Percentiles rank a stretch among this genome's conserved stretches.
Evolutionary conservation across 2,329 filamentous ascomycete species (phyloP).

Genomic region (Pseudocercospora musae): DNA sequence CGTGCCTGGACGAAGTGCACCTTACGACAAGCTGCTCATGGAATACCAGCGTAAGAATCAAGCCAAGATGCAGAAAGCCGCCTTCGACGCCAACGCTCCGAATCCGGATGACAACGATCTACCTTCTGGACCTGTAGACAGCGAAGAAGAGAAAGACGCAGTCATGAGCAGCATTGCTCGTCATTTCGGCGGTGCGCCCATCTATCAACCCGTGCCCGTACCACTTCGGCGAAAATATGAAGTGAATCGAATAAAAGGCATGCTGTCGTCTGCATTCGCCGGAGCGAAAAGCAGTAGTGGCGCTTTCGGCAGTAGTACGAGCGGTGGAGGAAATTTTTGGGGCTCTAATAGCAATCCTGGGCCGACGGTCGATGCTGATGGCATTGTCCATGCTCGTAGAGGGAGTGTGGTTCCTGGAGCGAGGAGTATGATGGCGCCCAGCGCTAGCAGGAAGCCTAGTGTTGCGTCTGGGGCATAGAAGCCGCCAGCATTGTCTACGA

Average conservation of each 20-base stretch:
- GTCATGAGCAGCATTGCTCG: constrained; percentile 76
- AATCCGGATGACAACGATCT: constrained; percentile 77
- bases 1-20: constrained; percentile 78
- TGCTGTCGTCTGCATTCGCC: constrained; percentile 58
- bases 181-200: constrained; percentile 69
- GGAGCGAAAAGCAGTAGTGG: constrained; percentile 2
- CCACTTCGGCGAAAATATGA: constrained; percentile 55
- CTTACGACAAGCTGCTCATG: constrained; percentile 79
- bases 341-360: constrained; percentile 3
- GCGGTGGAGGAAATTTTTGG: constrained; percentile 13
- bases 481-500: background rate
- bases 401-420: constrained; percentile 25
- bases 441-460: constrained; percentile 24
- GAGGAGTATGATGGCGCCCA: constrained; percentile 27
- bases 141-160: constrained; percentile 86
- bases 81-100: constrained; percentile 86
- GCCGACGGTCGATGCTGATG: constrained; percentile 20
- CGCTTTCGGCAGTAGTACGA: constrained; percentile 5
- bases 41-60: constrained; percentile 88
- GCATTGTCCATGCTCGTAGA: constrained; percentile 21
- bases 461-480: constrained; percentile 20
- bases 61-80: constrained; percentile 94
- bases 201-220: constrained; percentile 62
- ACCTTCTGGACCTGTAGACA: constrained; percentile 73
- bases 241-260: constrained; percentile 61